Evolutionary conservation across 2,329 filamentous ascomycete genomes (phyloP), one percentile per base, ranked within the genome.

Genomic region (Amphichorda felina): DNA sequence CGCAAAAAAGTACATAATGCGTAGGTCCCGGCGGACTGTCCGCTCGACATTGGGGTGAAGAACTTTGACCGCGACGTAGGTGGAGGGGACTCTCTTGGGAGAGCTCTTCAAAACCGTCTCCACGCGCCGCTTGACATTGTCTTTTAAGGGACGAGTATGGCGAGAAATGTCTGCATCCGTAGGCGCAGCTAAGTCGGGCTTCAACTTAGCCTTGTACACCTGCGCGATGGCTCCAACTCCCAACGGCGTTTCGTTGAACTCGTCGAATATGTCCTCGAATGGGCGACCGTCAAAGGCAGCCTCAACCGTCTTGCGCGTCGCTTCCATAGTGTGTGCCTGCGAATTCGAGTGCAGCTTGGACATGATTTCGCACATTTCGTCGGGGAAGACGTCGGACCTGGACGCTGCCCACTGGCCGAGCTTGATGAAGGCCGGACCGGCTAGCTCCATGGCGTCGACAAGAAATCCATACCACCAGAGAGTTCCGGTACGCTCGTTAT

Each of bases 391-490:
- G 58, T 98, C 91, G 29, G 88, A 84, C 53, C 91, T 73, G 5
- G 91, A 96, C 3, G 91, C 91, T 14, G 91, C 91, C 91, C 91
- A 98, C 77, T 98, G 91, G 13, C 91, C 91, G 37, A 98, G 75
- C 78, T 98, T 98, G 62, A 98, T 98, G 52, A 98, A 98, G 0
- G 91, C 87, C 30, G 91, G 88, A 0, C 91, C 91, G 14, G 89
- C 86, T 51, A 79, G 71, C 59, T 98, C 89, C 91, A 98, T 96
- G 19, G 82, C 72, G 39, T 68, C 72, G 8, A 96, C 87, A 27
- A 98, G 60, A 50, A 94, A 91, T 4, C 67, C 66, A 61, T 95
- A 98, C 91, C 91, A 98, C 86, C 84, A 94, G 3, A 96, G 51
- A 0, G 88, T 88, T 1, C 91, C 89, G 5, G 63, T 69, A 42